Percentiles rank a stretch among this genome's conserved stretches.
phyloP scores from a whole-genome alignment of 257 asterid genomes.

The Fraxinus cuspidata region DNA sequence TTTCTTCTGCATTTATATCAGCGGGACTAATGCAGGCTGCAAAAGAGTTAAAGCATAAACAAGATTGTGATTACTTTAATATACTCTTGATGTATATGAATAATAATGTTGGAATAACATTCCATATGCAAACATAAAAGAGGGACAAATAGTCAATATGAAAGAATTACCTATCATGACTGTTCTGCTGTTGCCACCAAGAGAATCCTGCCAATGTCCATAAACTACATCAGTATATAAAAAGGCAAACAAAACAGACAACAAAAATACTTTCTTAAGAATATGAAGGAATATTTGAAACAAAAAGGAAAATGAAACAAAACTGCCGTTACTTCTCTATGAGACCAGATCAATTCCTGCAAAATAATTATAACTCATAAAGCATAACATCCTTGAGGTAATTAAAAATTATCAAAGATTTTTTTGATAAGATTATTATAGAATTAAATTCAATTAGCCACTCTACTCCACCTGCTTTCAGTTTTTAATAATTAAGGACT shows the following conservation, averaged over 20 bases:
- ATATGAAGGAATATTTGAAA: slow-evolving; percentile 10
- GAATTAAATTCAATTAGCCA: background rate
- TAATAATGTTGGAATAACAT: background rate
- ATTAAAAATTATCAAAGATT: background rate
- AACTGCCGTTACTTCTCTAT: background rate
- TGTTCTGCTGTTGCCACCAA: slow-evolving; percentile 99
- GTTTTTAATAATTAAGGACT: background rate
- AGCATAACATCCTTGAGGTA: background rate
- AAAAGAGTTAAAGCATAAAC: slow-evolving; percentile 11
- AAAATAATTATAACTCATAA: background rate
- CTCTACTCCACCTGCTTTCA: background rate
- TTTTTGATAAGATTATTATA: background rate
- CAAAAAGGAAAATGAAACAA: background rate
- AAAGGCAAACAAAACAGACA: background rate
- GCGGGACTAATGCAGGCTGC: slow-evolving; percentile 99
- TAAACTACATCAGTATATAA: slow-evolving; percentile 6
- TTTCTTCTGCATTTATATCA: slow-evolving; percentile 98
- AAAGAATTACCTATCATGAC: slow-evolving; percentile 81
- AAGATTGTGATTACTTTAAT: background rate
- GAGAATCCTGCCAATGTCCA: slow-evolving; percentile 81
- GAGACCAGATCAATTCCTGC: background rate
- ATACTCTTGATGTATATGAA: background rate
- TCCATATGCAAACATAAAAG: background rate
- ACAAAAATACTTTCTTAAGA: background rate
- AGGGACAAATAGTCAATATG: too few species aligned